Percentiles rank a stretch among this genome's conserved stretches.
Evolutionary conservation across 2,329 filamentous ascomycete species (phyloP).

Genomic region (Monosporascus ibericus): DNA sequence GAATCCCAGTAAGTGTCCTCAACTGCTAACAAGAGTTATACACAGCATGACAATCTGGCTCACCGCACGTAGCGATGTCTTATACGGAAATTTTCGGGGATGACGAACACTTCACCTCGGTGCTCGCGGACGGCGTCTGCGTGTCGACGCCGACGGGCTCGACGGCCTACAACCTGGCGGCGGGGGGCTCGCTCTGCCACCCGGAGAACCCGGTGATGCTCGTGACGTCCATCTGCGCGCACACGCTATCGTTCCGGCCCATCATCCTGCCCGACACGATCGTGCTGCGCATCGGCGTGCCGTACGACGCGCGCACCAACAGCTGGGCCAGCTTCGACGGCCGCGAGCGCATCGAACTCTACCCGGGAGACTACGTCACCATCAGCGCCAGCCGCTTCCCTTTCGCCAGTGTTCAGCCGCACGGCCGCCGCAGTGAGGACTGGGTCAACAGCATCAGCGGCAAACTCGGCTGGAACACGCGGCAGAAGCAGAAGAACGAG

Average conservation of each 20-base stretch:
- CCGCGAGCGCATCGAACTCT: slow-evolving; percentile 74
- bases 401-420: slow-evolving; percentile 69
- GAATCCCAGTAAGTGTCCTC: slow-evolving; percentile 65
- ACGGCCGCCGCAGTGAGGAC: slow-evolving; percentile 65
- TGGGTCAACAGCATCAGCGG: slow-evolving; percentile 77
- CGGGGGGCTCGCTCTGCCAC: slow-evolving; percentile 91
- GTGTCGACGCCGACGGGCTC: slow-evolving; percentile 92
- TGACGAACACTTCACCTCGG: slow-evolving; percentile 89
- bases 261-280: slow-evolving; percentile 96
- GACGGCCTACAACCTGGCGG: slow-evolving; percentile 92
- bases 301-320: slow-evolving; percentile 81
- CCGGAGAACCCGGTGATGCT: slow-evolving; percentile 96
- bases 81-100: slow-evolving; percentile 89
- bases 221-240: slow-evolving; percentile 88
- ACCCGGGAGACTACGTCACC: slow-evolving; percentile 76
- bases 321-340: slow-evolving; percentile 99
- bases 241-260: slow-evolving; percentile 92
- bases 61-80: slow-evolving; percentile 64
- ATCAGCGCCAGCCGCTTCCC: slow-evolving; percentile 76
- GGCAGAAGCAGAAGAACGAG: slow-evolving; percentile 67
- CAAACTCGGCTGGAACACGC: slow-evolving; percentile 76
- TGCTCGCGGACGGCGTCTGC: slow-evolving; percentile 88
- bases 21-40: background rate
- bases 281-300: slow-evolving; percentile 87
- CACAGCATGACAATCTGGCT: background rate